Evolutionary conservation across 179 eudicot genomes (phyloP).

Genomic region (Gypsophila paniculata): DNA sequence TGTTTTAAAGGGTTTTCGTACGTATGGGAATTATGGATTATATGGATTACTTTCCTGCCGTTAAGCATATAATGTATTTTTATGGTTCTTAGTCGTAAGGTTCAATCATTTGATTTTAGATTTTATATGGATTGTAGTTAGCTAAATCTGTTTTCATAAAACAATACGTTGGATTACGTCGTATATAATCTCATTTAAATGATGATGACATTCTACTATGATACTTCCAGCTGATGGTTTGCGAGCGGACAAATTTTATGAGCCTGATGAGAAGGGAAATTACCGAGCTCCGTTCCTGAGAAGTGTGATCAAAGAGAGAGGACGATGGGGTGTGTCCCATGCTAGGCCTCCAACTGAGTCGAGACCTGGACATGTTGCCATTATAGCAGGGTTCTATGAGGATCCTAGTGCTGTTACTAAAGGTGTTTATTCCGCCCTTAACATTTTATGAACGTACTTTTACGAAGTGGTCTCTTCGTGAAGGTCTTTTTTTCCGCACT

Average conservation of each 20-base stretch:
- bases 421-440: constrained; percentile 37
- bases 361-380: constrained; percentile 96
- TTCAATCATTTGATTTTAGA: background rate
- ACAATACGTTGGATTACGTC: background rate
- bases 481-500: background rate
- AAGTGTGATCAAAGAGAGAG: constrained; percentile 67
- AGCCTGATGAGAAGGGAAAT: constrained; percentile 74
- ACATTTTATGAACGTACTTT: constrained; percentile 2
- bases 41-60: background rate
- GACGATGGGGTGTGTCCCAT: constrained; percentile 99
- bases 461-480: background rate
- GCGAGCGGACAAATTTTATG: constrained; percentile 91
- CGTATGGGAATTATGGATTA: background rate
- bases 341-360: constrained; percentile 99
- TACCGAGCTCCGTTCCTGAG: constrained; percentile 90
- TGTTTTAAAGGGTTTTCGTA: background rate
- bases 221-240: constrained; percentile 83
- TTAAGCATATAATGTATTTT: background rate
- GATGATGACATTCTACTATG: background rate
- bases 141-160: background rate
- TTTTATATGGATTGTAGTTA: background rate
- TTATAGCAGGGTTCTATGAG: constrained; percentile 95
- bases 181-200: background rate
- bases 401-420: constrained; percentile 99
- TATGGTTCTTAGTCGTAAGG: background rate